A percentile compares a stretch with the other conserved stretches of the same genome.
Evolutionary conservation across 805 yeast genomes (phyloP).

Genomic region (Schwanniomyces pseudopolymorphus): DNA sequence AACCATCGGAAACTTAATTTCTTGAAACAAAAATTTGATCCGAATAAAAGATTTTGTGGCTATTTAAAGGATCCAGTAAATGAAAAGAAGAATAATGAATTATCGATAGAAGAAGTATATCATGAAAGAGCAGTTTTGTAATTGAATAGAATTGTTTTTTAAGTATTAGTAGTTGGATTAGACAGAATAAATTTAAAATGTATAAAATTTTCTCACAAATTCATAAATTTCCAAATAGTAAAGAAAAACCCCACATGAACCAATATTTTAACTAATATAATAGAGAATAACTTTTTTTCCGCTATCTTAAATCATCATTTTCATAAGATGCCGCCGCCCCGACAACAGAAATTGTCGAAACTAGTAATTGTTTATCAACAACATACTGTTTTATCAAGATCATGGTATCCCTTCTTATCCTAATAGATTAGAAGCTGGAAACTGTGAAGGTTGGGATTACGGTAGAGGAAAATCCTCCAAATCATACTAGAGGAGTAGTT

Average conservation of each 20-base stretch:
- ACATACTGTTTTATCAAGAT: too few relatives aligned
- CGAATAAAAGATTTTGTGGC: not conserved
- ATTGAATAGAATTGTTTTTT: too few relatives aligned
- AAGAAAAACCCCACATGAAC: too few relatives aligned
- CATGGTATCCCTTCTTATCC: conserved; percentile 1
- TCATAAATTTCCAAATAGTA: too few relatives aligned
- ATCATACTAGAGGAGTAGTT: not conserved
- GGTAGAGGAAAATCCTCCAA: conserved; percentile 2
- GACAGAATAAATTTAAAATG: too few relatives aligned
- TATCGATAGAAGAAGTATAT: not conserved
- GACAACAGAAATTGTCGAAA: too few relatives aligned
- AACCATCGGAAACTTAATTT: not conserved
- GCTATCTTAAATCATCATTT: too few relatives aligned
- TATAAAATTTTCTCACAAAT: not conserved
- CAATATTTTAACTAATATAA: too few relatives aligned
- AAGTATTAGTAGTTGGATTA: too few relatives aligned
- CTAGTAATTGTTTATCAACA: too few relatives aligned
- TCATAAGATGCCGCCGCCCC: too few relatives aligned
- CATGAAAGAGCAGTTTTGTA: not conserved
- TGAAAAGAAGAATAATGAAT: not conserved
- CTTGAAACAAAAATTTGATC: not conserved
- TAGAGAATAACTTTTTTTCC: too few relatives aligned
- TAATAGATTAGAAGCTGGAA: conserved; percentile 1
- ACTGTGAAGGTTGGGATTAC: conserved; percentile 1
- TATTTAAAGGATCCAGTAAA: not conserved